Base-by-base conservation (phyloP, 352 stramenopile genomes). In the Sclerospora graminicola region DNA sequence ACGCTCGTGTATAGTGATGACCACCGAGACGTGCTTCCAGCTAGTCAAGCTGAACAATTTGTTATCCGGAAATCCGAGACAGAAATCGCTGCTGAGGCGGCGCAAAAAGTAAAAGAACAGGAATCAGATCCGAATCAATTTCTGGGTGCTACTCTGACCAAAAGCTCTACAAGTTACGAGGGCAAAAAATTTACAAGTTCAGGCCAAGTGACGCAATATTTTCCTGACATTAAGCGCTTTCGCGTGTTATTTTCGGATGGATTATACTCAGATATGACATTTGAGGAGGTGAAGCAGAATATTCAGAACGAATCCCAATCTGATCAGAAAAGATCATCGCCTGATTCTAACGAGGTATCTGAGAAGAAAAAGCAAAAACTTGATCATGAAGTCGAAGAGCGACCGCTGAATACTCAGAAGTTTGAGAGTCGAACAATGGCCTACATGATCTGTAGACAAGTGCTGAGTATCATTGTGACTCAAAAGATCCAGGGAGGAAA, bases 1-100 rank as follows among this genome's bases (percentile, higher is more conserved):
- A 58, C 57, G 11, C 49, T 85, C 11, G 44, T 62, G 15, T 85
- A 71, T 43, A 65, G 64, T 42, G 73, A 85, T 54, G 57, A 62
- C 44, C 56, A 72, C 54, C 36, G 37, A 34, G 61, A 81, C 32
- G 37, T 60, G 7, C 42, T 82, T 5, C 27, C 60, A 3, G 54
- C 64, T 32, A 45, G 15, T 8, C 27, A 57, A 4, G 41, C 75
- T 6, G 66, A 70, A 10, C 29, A 41, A 10, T 66, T 72, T 33
- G 53, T 80, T 15, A 79, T 85, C 48, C 45, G 40, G 8, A 38
- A 54, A 2, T 23, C 26, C 2, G 32, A 51, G 2, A 14, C 39
- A 19, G 18, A 5, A 1, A 4, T 15, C 28, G 9, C 42, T 1
- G 20, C 50, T 2, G 52, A 55, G 18, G 21, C 23, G 11, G 36